Percentiles rank a stretch among this genome's conserved stretches.
Conservation (phyloP, 148 eudicot genomes). For the Euryodendron excelsum region DNA sequence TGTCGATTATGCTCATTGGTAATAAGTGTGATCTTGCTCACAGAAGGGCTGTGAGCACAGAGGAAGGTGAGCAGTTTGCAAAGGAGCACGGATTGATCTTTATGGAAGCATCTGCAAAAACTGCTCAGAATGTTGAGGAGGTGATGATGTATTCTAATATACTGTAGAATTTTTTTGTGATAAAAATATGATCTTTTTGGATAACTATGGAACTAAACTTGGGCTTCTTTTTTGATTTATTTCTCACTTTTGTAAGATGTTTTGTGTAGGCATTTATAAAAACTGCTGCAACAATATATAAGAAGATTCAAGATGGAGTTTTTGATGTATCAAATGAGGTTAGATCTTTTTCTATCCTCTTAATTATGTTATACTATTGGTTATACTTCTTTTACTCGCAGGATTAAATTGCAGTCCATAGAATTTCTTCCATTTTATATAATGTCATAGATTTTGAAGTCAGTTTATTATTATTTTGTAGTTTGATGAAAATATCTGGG, state of each 20-base stretch:
- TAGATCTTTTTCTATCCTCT: not conserved
- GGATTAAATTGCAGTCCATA: not conserved
- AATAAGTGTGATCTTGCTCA: constrained; percentile 52
- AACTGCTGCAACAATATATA: constrained; percentile 46
- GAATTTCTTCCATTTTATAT: not conserved
- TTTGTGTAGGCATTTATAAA: constrained; percentile 41
- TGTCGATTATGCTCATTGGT: constrained; percentile 54
- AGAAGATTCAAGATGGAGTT: constrained; percentile 55
- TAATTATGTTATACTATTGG: not conserved
- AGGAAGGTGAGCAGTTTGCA: constrained; percentile 64
- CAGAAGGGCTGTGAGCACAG: constrained; percentile 53
- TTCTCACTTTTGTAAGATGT: not conserved
- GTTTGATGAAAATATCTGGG: not conserved
- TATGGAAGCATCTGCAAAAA: constrained; percentile 55
- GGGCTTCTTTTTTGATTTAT: not conserved
- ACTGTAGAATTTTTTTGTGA: not conserved
- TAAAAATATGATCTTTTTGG: not conserved
- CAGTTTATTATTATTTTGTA: not conserved
- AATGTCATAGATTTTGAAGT: not conserved
- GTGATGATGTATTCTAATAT: constrained; percentile 19
- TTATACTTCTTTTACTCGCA: not conserved
- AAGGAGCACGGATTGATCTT: constrained; percentile 53
- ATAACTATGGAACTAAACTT: not conserved
- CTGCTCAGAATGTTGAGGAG: constrained; percentile 56
- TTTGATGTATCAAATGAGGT: constrained; percentile 59